A percentile compares a stretch with the other conserved stretches of the same genome.
Conservation (phyloP, 768 basidiomycete genomes). For the Neoboletus brunneissimus region DNA sequence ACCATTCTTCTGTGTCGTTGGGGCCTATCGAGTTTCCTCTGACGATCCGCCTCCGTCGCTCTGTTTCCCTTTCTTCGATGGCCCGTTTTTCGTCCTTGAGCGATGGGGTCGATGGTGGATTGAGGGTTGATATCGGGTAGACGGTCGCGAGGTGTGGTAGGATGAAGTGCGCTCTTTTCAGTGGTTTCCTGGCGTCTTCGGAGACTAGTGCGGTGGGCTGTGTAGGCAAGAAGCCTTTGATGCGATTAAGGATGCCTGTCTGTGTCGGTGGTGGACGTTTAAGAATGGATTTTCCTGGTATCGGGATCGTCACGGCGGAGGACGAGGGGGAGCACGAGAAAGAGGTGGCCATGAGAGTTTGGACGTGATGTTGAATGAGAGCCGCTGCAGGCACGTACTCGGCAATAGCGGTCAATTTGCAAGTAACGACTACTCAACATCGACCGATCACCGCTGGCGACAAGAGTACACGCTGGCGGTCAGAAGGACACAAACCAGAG, state of each 20-base stretch:
- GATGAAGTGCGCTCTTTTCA: slow-evolving; percentile 91
- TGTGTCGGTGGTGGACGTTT: slow-evolving; percentile 71
- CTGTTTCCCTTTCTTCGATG: slow-evolving; percentile 73
- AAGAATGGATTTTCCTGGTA: slow-evolving; percentile 78
- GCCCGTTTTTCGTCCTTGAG: slow-evolving; percentile 78
- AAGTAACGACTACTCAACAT: too few species aligned
- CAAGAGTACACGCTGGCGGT: too few species aligned
- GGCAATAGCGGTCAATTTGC: not conserved
- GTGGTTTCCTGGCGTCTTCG: slow-evolving; percentile 54
- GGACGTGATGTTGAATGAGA: not conserved
- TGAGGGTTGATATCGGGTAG: slow-evolving; percentile 84
- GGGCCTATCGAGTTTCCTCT: slow-evolving; percentile 45
- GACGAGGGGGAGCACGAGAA: slow-evolving; percentile 67
- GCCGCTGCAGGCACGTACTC: not conserved
- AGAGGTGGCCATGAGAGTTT: slow-evolving; percentile 25
- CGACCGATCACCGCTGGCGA: too few species aligned
- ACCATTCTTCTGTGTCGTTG: slow-evolving; percentile 59
- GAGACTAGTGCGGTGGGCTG: slow-evolving; percentile 34
- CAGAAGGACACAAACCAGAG: too few species aligned
- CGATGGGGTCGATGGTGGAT: slow-evolving; percentile 77
- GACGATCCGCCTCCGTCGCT: slow-evolving; percentile 64
- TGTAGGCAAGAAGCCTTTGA: slow-evolving; percentile 71
- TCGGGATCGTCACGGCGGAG: slow-evolving; percentile 76
- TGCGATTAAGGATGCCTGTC: slow-evolving; percentile 66
- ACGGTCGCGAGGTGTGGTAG: slow-evolving; percentile 81